A percentile compares a stretch with the other conserved stretches of the same genome.
Conservation (phyloP, 2,329 filamentous ascomycete species). For the Zopfia rhizophila region DNA sequence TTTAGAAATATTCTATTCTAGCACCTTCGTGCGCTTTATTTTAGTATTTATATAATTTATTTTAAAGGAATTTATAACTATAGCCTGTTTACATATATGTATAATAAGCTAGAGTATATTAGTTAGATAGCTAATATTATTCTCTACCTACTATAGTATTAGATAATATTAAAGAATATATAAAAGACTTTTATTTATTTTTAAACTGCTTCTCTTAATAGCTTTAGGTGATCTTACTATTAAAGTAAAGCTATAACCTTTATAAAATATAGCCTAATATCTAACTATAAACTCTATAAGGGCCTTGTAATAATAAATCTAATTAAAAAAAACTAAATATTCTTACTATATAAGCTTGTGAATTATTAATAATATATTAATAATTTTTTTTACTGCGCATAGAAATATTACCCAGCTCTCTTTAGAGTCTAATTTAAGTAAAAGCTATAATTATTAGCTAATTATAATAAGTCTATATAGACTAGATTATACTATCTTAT, state of each 20-base stretch:
- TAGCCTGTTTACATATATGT: constrained; percentile 19
- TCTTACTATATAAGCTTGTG: constrained; percentile 22
- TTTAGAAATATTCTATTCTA: constrained; percentile 20
- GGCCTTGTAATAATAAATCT: constrained; percentile 25
- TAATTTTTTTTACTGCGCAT: constrained; percentile 25
- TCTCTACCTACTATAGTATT: constrained; percentile 10
- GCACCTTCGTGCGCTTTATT: constrained; percentile 15
- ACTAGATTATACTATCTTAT: constrained; percentile 16
- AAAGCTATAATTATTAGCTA: constrained; percentile 16
- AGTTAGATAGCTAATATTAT: constrained; percentile 23
- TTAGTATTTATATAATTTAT: constrained; percentile 12
- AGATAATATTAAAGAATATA: constrained; percentile 3
- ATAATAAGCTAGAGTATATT: constrained; percentile 25
- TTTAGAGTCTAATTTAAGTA: constrained; percentile 16
- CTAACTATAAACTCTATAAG: constrained; percentile 25
- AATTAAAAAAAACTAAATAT: constrained; percentile 25
- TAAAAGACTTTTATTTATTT: constrained; percentile 7
- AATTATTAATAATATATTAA: constrained; percentile 23
- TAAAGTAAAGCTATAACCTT: constrained; percentile 23
- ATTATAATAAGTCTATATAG: constrained; percentile 3
- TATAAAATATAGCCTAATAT: constrained; percentile 22
- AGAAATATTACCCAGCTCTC: constrained; percentile 21
- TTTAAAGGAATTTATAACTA: constrained; percentile 12
- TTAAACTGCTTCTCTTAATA: constrained; percentile 8
- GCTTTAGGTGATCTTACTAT: constrained; percentile 16